These are phyloP conservation scores for Lyophyllum atratum DNA, from an alignment of 768 basidiomycete species.

Conservation along the genomic window DNA sequence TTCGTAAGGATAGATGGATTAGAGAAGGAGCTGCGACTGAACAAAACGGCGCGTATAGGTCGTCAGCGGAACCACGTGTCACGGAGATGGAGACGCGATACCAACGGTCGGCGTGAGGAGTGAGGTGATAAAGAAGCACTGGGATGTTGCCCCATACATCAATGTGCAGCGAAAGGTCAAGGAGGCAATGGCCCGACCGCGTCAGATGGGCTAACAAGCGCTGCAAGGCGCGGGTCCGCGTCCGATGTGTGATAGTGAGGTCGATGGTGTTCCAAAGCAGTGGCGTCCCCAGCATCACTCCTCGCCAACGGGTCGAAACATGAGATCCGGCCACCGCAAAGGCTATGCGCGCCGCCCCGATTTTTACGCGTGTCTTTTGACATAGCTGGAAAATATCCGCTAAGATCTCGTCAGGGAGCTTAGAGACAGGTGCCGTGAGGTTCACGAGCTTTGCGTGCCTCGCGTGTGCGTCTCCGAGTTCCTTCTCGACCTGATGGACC, in stretches of 20 bases:
- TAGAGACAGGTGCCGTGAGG: slow-evolving; percentile 31
- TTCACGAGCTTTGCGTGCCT: slow-evolving; percentile 37
- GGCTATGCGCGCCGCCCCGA: slow-evolving; percentile 9
- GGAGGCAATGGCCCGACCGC: slow-evolving; percentile 37
- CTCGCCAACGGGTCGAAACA: slow-evolving; percentile 47
- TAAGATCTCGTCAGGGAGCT: slow-evolving; percentile 43
- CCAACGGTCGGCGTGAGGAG: slow-evolving; percentile 40
- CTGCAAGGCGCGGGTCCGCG: slow-evolving; percentile 19
- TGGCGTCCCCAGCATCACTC: slow-evolving; percentile 38
- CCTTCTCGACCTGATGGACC: slow-evolving; percentile 31
- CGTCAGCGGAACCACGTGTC: slow-evolving; percentile 19
- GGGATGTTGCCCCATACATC: slow-evolving; percentile 22
- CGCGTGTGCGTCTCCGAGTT: slow-evolving; percentile 32
- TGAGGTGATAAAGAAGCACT: slow-evolving; percentile 31
- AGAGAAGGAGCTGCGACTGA: slow-evolving; percentile 31
- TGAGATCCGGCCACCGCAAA: slow-evolving; percentile 45
- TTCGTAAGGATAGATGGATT: slow-evolving; percentile 39
- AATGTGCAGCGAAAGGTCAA: slow-evolving; percentile 37
- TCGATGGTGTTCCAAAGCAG: slow-evolving; percentile 46
- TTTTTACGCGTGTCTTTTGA: slow-evolving; percentile 18
- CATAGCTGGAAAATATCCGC: slow-evolving; percentile 38
- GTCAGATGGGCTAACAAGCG: slow-evolving; percentile 37
- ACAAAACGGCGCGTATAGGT: slow-evolving; percentile 29
- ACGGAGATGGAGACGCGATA: slow-evolving; percentile 35
- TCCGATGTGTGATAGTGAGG: slow-evolving; percentile 27